phyloP scores from a whole-genome alignment of 352 stramenopile species.

The Phytophthora fragariae region DNA sequence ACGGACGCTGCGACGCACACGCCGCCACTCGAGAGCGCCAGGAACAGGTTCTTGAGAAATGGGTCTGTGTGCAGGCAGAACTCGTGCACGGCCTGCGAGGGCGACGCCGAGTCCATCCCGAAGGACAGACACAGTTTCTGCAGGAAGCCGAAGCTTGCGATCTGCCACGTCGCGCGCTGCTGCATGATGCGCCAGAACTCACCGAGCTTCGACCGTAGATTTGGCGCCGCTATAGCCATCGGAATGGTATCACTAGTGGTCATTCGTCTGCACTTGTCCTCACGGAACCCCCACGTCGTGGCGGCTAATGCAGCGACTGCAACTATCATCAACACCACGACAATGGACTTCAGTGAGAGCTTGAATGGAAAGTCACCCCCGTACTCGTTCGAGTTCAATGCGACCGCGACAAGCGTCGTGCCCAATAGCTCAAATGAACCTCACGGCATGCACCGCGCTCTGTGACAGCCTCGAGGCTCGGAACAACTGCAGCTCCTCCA shows the following conservation, averaged over 20 bases:
- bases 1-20: constrained; percentile 65
- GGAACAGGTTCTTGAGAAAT: constrained; percentile 67
- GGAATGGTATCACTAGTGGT: background rate
- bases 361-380: constrained; percentile 58
- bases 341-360: constrained; percentile 49
- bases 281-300: constrained; percentile 54
- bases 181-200: constrained; percentile 70
- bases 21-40: constrained; percentile 54
- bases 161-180: constrained; percentile 74
- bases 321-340: constrained; percentile 45
- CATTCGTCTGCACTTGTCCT: constrained; percentile 15
- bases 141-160: constrained; percentile 73
- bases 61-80: constrained; percentile 72
- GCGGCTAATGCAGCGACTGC: constrained; percentile 41
- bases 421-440: constrained; percentile 63
- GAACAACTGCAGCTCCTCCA: constrained; percentile 4
- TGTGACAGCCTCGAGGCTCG: constrained; percentile 35
- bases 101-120: constrained; percentile 59
- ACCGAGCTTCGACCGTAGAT: constrained; percentile 38
- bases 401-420: constrained; percentile 60
- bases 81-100: constrained; percentile 59
- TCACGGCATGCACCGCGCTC: constrained; percentile 70
- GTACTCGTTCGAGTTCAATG: constrained; percentile 69
- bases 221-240: constrained; percentile 13
- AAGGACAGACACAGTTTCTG: constrained; percentile 65